Conservation (phyloP, 768 basidiomycete species). For the Strobilomyces echinocephalus region DNA sequence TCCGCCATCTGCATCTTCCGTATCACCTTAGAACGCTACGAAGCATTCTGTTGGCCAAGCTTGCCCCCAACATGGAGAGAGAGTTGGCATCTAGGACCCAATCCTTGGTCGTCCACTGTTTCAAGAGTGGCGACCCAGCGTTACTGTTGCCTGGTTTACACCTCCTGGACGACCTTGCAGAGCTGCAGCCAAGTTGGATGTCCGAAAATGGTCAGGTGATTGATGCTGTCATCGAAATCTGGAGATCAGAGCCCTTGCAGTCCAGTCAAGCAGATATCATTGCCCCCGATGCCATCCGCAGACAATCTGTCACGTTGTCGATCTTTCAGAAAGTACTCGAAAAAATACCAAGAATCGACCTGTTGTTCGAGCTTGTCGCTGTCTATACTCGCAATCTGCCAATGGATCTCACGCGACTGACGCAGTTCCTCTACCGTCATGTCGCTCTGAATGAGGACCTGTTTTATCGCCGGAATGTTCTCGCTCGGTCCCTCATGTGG, state of each 20-base stretch:
- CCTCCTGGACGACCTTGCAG: conserved; percentile 71
- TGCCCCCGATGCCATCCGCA: conserved; percentile 48
- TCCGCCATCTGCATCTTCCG: conserved; percentile 71
- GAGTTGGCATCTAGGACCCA: conserved; percentile 62
- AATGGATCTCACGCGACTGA: conserved; percentile 73
- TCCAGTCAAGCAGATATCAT: conserved; percentile 40
- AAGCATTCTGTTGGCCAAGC: conserved; percentile 72
- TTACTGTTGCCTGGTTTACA: conserved; percentile 67
- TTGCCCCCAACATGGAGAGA: conserved; percentile 70
- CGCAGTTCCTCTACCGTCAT: conserved; percentile 82
- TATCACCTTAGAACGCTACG: conserved; percentile 79
- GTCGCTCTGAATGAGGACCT: conserved; percentile 70
- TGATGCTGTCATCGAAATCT: conserved; percentile 67
- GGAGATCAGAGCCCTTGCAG: conserved; percentile 51
- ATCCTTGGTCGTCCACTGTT: conserved; percentile 46
- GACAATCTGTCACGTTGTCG: conserved; percentile 62
- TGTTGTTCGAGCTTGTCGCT: conserved; percentile 83
- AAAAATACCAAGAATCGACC: conserved; percentile 72
- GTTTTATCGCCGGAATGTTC: conserved; percentile 72
- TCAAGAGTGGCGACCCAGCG: conserved; percentile 45
- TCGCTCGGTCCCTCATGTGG: conserved; percentile 82
- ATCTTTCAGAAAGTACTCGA: conserved; percentile 74
- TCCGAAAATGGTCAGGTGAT: conserved; percentile 60
- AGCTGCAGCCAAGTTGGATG: conserved; percentile 67
- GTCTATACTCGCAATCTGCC: conserved; percentile 76